Conservation (phyloP, 2,329 filamentous ascomycete genomes). For the Aplosporella prunicola region DNA sequence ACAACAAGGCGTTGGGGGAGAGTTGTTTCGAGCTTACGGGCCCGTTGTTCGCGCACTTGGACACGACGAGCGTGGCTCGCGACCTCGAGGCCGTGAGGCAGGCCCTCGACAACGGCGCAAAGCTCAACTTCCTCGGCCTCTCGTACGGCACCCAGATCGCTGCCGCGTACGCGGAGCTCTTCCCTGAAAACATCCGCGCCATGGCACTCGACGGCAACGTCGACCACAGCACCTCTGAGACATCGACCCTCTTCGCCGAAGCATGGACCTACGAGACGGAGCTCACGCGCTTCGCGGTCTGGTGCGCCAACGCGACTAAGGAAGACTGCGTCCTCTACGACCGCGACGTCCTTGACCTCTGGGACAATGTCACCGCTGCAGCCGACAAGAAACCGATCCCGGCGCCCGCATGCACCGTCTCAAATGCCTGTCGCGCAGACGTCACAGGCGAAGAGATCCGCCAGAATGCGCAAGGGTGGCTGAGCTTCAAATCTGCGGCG, state of each 20-base stretch:
- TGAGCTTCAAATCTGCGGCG: slow-evolving; percentile 15
- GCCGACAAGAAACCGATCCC: slow-evolving; percentile 26
- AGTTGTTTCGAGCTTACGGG: slow-evolving; percentile 34
- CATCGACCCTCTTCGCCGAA: slow-evolving; percentile 28
- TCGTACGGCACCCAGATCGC: slow-evolving; percentile 40
- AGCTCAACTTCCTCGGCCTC: slow-evolving; percentile 32
- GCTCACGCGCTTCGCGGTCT: slow-evolving; percentile 30
- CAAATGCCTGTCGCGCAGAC: slow-evolving; percentile 14
- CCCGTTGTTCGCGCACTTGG: slow-evolving; percentile 32
- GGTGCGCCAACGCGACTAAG: slow-evolving; percentile 24
- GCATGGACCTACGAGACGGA: slow-evolving; percentile 28
- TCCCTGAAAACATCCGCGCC: slow-evolving; percentile 33
- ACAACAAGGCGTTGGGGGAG: slow-evolving; percentile 32
- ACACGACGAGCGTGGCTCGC: slow-evolving; percentile 29
- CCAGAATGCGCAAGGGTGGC: slow-evolving; percentile 24
- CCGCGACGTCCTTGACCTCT: slow-evolving; percentile 16
- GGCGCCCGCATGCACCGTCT: slow-evolving; percentile 24
- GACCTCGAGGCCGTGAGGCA: slow-evolving; percentile 29
- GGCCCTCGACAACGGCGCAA: slow-evolving; percentile 29
- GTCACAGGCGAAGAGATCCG: slow-evolving; percentile 28
- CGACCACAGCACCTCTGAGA: slow-evolving; percentile 32
- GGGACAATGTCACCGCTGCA: slow-evolving; percentile 21
- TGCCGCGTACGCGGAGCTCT: slow-evolving; percentile 36
- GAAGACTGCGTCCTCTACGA: slow-evolving; percentile 25
- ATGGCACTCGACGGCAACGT: slow-evolving; percentile 38